phyloP scores from a whole-genome alignment of 495 filamentous ascomycete species.

The Letharia columbiana region DNA sequence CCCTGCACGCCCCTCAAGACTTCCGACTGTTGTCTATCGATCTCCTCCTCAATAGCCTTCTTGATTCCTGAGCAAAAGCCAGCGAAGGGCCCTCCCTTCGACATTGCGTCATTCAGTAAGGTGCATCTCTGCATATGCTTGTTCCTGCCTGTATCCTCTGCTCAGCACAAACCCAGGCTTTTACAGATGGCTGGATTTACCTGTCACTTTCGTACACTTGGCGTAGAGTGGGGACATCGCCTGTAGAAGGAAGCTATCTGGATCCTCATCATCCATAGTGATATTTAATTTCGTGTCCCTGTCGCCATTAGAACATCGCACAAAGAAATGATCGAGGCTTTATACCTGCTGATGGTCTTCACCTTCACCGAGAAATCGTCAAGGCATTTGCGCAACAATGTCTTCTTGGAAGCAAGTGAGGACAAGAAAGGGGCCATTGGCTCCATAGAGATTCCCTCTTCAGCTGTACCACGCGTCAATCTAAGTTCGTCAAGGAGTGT shows the following conservation, averaged over 20 bases:
- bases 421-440: constrained; percentile 3
- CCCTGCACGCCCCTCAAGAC: background rate
- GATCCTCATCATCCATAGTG: background rate
- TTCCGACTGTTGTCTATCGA: background rate
- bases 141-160: background rate
- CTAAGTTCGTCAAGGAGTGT: background rate
- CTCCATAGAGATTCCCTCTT: background rate
- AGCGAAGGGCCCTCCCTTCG: background rate
- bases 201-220: background rate
- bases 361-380: background rate
- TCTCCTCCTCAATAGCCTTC: background rate
- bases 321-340: background rate
- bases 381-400: background rate
- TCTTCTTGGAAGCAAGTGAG: constrained; percentile 2
- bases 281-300: background rate
- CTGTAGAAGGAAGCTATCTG: constrained; percentile 3
- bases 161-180: background rate
- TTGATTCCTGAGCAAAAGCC: background rate
- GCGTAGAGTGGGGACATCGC: constrained; percentile 9
- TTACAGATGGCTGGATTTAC: background rate
- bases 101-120: background rate
- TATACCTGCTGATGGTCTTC: background rate
- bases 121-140: background rate
- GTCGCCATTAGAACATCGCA: background rate
- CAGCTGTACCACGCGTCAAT: background rate